Evolutionary conservation across 73 alveolate species (phyloP).

Genomic region (Effrenium voratum): DNA sequence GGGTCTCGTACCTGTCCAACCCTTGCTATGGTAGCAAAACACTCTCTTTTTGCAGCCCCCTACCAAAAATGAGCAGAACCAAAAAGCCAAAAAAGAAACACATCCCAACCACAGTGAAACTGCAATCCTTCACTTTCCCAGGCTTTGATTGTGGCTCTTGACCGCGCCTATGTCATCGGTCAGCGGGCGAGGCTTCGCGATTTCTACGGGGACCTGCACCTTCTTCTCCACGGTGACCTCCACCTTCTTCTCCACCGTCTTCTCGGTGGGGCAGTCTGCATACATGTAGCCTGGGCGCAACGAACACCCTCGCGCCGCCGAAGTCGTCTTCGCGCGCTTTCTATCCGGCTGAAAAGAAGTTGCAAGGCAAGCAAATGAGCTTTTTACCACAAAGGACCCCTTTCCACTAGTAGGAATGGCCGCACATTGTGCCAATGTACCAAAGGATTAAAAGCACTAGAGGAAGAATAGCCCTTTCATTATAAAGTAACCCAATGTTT

Average conservation of each 20-base stretch:
- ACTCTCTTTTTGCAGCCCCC: too few relatives aligned
- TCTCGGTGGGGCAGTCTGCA: constrained; percentile 66
- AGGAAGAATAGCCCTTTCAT: too few relatives aligned
- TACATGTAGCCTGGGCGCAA: constrained; percentile 62
- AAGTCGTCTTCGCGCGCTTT: too few relatives aligned
- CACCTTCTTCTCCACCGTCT: constrained; percentile 34
- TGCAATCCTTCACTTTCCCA: background rate
- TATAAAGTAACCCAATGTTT: background rate
- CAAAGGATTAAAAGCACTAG: background rate
- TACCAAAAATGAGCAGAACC: too few relatives aligned
- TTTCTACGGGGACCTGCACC: constrained; percentile 48
- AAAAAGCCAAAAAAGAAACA: background rate
- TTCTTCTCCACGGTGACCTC: constrained; percentile 36
- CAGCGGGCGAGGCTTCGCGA: constrained; percentile 20
- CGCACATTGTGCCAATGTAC: background rate
- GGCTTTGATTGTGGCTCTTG: background rate
- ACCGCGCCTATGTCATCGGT: constrained; percentile 20
- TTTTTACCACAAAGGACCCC: too few relatives aligned
- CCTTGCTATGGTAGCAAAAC: too few relatives aligned
- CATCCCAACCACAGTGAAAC: background rate
- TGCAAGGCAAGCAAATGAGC: too few relatives aligned
- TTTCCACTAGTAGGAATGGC: too few relatives aligned
- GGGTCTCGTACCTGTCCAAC: too few relatives aligned
- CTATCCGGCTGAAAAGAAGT: too few relatives aligned
- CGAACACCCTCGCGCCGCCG: too few relatives aligned